Percentiles rank a stretch among this genome's conserved stretches.
These are phyloP conservation scores for Penicillium sp. DNA, from an alignment of 2,329 filamentous ascomycete genomes.

Conservation along the genomic window DNA sequence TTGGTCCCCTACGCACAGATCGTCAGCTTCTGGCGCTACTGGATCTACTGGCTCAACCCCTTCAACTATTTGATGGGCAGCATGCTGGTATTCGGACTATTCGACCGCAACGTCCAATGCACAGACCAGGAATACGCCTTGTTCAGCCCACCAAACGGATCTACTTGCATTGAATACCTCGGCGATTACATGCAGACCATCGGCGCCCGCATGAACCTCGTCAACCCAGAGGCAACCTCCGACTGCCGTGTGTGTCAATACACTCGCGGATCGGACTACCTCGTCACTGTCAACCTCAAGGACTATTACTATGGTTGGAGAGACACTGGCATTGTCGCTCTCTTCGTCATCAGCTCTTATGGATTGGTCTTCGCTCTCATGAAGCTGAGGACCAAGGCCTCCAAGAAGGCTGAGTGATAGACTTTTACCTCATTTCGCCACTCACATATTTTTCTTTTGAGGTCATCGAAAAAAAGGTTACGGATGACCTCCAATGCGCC, in stretches of 20 bases:
- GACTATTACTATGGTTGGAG: constrained; percentile 68
- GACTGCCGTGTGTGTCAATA: constrained; percentile 65
- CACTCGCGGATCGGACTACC: constrained; percentile 58
- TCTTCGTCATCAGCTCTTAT: constrained; percentile 59
- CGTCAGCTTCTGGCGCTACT: constrained; percentile 35
- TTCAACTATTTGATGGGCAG: constrained; percentile 35
- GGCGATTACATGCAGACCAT: constrained; percentile 49
- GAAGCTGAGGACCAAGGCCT: constrained; percentile 38
- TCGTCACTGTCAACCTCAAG: constrained; percentile 59
- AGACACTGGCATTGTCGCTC: constrained; percentile 59
- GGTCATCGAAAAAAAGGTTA: too few relatives aligned
- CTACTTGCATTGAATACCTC: constrained; percentile 62
- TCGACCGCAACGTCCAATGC: constrained; percentile 26
- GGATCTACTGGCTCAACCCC: constrained; percentile 34
- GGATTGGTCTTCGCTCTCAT: constrained; percentile 45
- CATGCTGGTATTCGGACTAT: constrained; percentile 29
- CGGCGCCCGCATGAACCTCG: constrained; percentile 54
- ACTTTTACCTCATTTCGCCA: neutral
- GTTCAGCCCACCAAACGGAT: constrained; percentile 38
- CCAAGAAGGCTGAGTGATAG: constrained; percentile 34
- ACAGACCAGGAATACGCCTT: constrained; percentile 27
- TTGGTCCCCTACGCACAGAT: constrained; percentile 32
- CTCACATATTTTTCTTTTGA: too few relatives aligned
- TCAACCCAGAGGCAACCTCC: constrained; percentile 59
- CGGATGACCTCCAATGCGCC: too few relatives aligned